These are phyloP conservation scores for Diaporthe caulivora DNA, from an alignment of 2,329 filamentous ascomycete species.

Conservation along the genomic window DNA sequence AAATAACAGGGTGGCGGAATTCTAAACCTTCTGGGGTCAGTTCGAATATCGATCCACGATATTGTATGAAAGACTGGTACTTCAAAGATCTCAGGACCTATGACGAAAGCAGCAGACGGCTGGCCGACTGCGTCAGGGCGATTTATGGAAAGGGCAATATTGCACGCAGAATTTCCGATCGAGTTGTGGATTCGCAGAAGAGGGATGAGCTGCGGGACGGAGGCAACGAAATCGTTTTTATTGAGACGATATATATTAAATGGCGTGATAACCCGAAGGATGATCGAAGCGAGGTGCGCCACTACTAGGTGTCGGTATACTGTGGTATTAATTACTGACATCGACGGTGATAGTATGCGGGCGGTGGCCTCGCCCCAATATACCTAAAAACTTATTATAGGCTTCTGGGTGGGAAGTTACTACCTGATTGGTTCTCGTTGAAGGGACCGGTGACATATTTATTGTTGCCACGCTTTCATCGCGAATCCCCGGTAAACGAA, in stretches of 20 bases:
- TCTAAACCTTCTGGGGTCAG: background rate
- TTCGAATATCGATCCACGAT: background rate
- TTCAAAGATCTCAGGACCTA: background rate
- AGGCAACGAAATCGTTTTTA: background rate
- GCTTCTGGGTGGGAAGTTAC: background rate
- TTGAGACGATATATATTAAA: background rate
- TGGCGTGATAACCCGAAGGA: background rate
- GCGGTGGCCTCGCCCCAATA: background rate
- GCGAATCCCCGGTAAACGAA: background rate
- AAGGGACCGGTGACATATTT: background rate
- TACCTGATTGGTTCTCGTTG: background rate
- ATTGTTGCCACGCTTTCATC: background rate
- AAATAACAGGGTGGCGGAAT: constrained; percentile 1
- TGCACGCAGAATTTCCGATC: background rate
- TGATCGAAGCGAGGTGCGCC: background rate
- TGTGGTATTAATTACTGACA: background rate
- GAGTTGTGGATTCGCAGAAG: background rate
- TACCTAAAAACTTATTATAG: background rate
- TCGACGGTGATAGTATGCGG: background rate
- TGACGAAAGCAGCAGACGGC: background rate
- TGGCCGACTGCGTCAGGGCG: background rate
- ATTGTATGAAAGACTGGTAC: background rate
- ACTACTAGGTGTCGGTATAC: background rate
- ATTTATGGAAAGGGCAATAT: background rate
- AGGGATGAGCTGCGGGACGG: background rate